Evolutionary conservation across 2,329 filamentous ascomycete species (phyloP).

Genomic region (Cladophialophora psammophila): DNA sequence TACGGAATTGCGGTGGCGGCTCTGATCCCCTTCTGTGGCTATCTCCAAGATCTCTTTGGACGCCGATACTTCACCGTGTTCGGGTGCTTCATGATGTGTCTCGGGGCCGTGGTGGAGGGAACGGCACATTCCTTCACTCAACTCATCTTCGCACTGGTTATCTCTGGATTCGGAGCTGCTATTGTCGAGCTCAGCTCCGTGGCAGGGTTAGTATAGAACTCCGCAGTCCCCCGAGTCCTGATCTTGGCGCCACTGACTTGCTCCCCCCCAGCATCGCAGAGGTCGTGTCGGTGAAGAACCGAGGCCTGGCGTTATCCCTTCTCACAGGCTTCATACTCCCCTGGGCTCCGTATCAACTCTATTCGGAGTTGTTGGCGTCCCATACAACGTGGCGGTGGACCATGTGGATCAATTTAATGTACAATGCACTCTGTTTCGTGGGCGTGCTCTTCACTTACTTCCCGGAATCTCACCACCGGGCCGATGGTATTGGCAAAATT

Average conservation of each 20-base stretch:
- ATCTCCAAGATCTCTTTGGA: constrained; percentile 34
- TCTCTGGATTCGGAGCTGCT: constrained; percentile 31
- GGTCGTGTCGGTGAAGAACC: constrained; percentile 33
- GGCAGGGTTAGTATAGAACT: constrained; percentile 36
- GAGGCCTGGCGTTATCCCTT: constrained; percentile 28
- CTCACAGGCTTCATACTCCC: constrained; percentile 31
- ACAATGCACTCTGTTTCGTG: constrained; percentile 23
- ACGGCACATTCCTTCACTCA: constrained; percentile 28
- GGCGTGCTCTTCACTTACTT: constrained; percentile 31
- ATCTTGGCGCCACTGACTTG: no score
- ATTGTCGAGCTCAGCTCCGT: constrained; percentile 33
- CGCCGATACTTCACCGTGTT: constrained; percentile 26
- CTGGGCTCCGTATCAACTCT: constrained; percentile 32
- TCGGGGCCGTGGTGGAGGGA: constrained; percentile 30
- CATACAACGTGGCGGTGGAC: constrained; percentile 32
- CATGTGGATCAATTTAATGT: constrained; percentile 35
- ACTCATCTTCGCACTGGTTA: constrained; percentile 27
- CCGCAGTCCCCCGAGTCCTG: no score
- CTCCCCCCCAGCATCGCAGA: constrained; percentile 29
- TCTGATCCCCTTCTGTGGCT: constrained; percentile 35
- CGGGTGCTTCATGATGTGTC: constrained; percentile 19
- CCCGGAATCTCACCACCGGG: constrained; percentile 23
- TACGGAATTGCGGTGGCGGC: no score
- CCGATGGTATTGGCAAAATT: no score
- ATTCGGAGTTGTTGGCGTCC: constrained; percentile 25